These are phyloP conservation scores for Cystoderma amianthinum DNA, from an alignment of 768 basidiomycete genomes.

Conservation along the genomic window DNA sequence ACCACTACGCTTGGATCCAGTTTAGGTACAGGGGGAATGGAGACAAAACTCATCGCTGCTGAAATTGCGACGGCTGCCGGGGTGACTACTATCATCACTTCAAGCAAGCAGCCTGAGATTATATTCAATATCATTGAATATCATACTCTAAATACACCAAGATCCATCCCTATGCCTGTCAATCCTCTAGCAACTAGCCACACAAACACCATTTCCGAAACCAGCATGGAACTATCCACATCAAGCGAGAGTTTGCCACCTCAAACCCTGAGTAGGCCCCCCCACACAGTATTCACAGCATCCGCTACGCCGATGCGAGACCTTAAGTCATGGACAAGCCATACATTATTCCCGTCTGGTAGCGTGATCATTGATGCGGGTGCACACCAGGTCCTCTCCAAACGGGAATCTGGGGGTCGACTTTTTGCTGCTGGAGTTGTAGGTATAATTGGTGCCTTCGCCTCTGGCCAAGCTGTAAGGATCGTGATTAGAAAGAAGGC, in stretches of 20 bases:
- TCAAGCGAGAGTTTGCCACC: conserved; percentile 13
- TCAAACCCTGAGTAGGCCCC: conserved; percentile 41
- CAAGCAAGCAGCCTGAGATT: conserved; percentile 69
- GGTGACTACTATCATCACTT: conserved; percentile 85
- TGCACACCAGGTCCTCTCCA: conserved; percentile 79
- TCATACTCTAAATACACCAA: conserved; percentile 12
- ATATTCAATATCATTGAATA: conserved; percentile 82
- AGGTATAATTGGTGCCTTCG: conserved; percentile 83
- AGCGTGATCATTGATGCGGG: conserved; percentile 85
- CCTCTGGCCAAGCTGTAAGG: conserved; percentile 89
- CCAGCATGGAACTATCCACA: no score
- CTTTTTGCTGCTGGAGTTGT: conserved; percentile 90
- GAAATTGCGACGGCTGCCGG: conserved; percentile 96
- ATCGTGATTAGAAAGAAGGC: conserved; percentile 50
- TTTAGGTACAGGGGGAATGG: conserved; percentile 97
- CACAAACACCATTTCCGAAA: neutral
- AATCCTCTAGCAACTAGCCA: neutral
- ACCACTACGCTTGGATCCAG: conserved; percentile 88
- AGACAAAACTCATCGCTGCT: conserved; percentile 97
- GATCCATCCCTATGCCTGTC: conserved; percentile 12
- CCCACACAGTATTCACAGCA: conserved; percentile 86
- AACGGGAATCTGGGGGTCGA: conserved; percentile 83
- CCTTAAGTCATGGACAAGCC: conserved; percentile 95
- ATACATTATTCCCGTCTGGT: conserved; percentile 87
- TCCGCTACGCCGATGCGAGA: conserved; percentile 69